Base-by-base conservation (phyloP, 768 basidiomycete genomes). In the Mycena albidolilacea region DNA sequence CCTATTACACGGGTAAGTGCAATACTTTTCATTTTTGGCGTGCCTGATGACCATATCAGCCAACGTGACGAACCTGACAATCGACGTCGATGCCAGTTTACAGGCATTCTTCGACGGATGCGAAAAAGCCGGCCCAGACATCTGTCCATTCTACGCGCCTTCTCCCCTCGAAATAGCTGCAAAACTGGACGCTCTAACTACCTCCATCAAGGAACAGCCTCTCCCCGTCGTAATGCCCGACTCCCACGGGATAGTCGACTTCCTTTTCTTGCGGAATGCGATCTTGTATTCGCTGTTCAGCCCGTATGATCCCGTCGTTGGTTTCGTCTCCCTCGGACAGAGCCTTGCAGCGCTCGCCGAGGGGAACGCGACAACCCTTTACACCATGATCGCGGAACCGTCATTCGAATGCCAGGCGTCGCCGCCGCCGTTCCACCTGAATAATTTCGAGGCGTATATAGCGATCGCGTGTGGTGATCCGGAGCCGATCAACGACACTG, bases 221-320 rank as follows among this genome's bases (percentile, higher is more conserved):
- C 44, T 80, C 19, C 63, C 76, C 12, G 79, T 77, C 21, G 37
- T 69, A 35, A 69, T 64, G 14, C 35, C 64, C 58, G 23, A 50
- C 23, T 50, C 63, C 3, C 77, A 80, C 57, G 79, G 78, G 2
- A 66, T 80, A 0, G 74, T 79, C 66, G 78, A 80, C 74, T 76
- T 71, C 59, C 44, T 39, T 21, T 60, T 72, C 60, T 67, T 79
- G 57, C 69, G 74, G 43, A 64, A 60, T 30, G 64, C 70, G 23
- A 62, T 82, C 37, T 75, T 79, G 43, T 14, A 44, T 7, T n/a
- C 72, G 7, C 69, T 82, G 17, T 81, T 79, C 58, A 23, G 52
- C 12, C 80, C 80, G 9, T 78, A 76, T 41, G 71, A 59, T 11
- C 11, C 67, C 30, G 30, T 14, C 30, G 11, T n/a, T 7, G 58